Percentiles rank a stretch among this genome's conserved stretches.
phyloP scores from a whole-genome alignment of 2,329 filamentous ascomycete species.

The Elsinoe ampelina region DNA sequence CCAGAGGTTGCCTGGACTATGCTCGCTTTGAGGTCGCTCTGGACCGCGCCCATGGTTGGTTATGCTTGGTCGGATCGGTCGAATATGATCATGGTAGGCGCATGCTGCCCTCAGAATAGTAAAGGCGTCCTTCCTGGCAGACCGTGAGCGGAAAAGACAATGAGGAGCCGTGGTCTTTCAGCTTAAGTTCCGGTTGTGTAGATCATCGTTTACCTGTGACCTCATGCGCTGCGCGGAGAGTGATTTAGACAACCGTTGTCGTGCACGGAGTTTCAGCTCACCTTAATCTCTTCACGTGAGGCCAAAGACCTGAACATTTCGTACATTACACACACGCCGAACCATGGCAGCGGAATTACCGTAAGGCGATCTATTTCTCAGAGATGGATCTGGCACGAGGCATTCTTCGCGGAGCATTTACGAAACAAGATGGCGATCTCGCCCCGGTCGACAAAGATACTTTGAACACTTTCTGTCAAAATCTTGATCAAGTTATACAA shows the following conservation, averaged over 20 bases:
- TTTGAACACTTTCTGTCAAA: slow-evolving; percentile 10
- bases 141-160: not conserved
- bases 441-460: slow-evolving; percentile 13
- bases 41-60: slow-evolving; percentile 16
- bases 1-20: slow-evolving; percentile 18
- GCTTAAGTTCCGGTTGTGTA: not conserved
- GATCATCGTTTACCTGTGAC: not conserved
- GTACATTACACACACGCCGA: too few relatives aligned
- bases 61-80: not conserved
- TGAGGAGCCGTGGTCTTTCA: not conserved
- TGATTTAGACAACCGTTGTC: too few relatives aligned
- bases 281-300: too few relatives aligned
- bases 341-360: too few relatives aligned
- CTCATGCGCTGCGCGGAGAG: too few relatives aligned
- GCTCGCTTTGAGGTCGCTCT: slow-evolving; percentile 18
- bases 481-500: slow-evolving; percentile 13
- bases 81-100: not conserved
- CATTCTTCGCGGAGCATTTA: slow-evolving; percentile 7
- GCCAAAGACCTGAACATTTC: too few relatives aligned
- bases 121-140: not conserved
- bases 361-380: not conserved
- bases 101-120: not conserved
- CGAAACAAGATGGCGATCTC: slow-evolving; percentile 3
- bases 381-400: slow-evolving; percentile 7
- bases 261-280: too few relatives aligned